Base-by-base conservation (phyloP, 2,329 filamentous ascomycete genomes). In the Nemania diffusa region DNA sequence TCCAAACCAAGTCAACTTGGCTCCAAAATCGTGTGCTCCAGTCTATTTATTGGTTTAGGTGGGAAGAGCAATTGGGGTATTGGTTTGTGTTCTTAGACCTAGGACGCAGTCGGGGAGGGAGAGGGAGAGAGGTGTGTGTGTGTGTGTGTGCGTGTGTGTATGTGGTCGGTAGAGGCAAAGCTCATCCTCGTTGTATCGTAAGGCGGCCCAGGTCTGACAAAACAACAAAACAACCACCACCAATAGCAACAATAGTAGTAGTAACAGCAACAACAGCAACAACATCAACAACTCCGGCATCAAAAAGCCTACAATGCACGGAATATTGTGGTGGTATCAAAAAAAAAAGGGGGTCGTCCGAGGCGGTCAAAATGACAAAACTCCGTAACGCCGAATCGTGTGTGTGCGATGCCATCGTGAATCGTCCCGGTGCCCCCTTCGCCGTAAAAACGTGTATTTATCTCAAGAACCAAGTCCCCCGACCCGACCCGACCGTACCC, bases 331-430 rank as follows among this genome's bases (percentile, higher is more conserved):
- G 51, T 69, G 67, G 67, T 69, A 69, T 69, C 67, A 67, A 67
- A 46, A 57, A 42, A 67, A 22, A 63, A 60, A 60, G 9, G 4
- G 9, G 56, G 48, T 60, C 52, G 37, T 62, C 22, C 57, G 34
- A 40, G 34, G n/a, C 44, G 34, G 22, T 27, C 44, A 32, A 15
- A 56, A n/a, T 4, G 22, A 42, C 6, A 29, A 53, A 51, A 61
- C 68, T 27, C 65, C 65, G 29, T 53, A 62, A 70, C 68, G 68
- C 68, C 68, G 32, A 56, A 52, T 62, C 60, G 61, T 68, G 57
- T 68, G 68, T 52, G 62, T 70, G 68, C 57, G 65, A 70, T 68
- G 68, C 68, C 62, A 32, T 68, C 65, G 62, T 70, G 29, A 70
- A 68, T 68, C 65, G 48, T 65, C 62, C 64, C 51, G 62, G 27